Evolutionary conservation across 2,329 filamentous ascomycete species (phyloP).

Genomic region (Scedosporium apiospermum): DNA sequence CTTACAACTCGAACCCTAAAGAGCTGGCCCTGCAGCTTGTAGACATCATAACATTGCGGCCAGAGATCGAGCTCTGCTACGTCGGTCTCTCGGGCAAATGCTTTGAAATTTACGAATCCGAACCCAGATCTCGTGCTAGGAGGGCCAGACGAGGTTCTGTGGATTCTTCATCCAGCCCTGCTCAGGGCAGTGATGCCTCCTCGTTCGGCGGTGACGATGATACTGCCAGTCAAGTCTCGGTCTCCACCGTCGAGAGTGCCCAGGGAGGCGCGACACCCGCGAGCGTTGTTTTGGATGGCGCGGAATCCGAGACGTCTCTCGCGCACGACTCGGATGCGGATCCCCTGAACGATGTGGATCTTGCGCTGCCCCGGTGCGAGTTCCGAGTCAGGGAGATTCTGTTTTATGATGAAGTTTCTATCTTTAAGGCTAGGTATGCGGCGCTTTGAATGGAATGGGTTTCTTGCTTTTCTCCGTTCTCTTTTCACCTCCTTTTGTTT

Average conservation of each 20-base stretch:
- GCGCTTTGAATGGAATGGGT: slow-evolving; percentile 21
- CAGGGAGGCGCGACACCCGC: slow-evolving; percentile 34
- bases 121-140: slow-evolving; percentile 30
- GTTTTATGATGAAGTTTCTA: slow-evolving; percentile 74
- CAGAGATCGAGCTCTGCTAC: slow-evolving; percentile 69
- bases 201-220: neutral
- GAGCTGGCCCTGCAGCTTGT: slow-evolving; percentile 70
- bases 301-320: slow-evolving; percentile 13
- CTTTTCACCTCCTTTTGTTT: neutral
- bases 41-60: slow-evolving; percentile 66
- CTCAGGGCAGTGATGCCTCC: slow-evolving; percentile 5
- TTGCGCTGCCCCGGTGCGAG: slow-evolving; percentile 24
- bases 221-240: slow-evolving; percentile 15
- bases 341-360: slow-evolving; percentile 37
- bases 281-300: slow-evolving; percentile 22
- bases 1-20: slow-evolving; percentile 42
- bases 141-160: slow-evolving; percentile 11
- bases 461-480: neutral
- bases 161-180: slow-evolving; percentile 9
- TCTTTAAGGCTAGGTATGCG: slow-evolving; percentile 68
- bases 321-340: slow-evolving; percentile 34
- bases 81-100: slow-evolving; percentile 69
- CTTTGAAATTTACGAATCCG: slow-evolving; percentile 68
- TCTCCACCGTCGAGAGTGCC: slow-evolving; percentile 23
- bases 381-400: slow-evolving; percentile 67